Conservation (phyloP, 2,329 filamentous ascomycete species). For the Rachicladosporium sp. region DNA sequence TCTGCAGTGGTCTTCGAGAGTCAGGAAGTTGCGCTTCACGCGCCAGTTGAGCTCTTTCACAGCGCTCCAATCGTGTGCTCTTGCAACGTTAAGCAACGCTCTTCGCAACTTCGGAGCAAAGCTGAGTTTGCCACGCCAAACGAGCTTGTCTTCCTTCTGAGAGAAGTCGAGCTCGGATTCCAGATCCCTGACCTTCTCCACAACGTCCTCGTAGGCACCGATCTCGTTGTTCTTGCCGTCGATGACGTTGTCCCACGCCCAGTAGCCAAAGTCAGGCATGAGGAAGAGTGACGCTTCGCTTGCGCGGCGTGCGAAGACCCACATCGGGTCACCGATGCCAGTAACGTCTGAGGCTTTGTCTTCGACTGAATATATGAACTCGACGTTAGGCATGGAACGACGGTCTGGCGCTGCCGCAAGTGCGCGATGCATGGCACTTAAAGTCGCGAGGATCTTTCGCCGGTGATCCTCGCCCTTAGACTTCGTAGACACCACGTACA, state of each 20-base stretch:
- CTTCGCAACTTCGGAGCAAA: conserved; percentile 17
- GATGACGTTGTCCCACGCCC: conserved; percentile 42
- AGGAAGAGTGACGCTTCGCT: conserved; percentile 32
- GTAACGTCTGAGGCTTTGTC: conserved; percentile 7
- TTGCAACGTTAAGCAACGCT: conserved; percentile 18
- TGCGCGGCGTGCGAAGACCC: conserved; percentile 33
- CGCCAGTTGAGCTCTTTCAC: conserved; percentile 19
- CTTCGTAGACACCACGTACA: conserved; percentile 22
- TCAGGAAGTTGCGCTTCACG: conserved; percentile 11
- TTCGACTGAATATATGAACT: conserved; percentile 42
- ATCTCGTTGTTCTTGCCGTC: conserved; percentile 24
- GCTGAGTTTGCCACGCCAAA: conserved; percentile 20
- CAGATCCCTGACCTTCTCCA: conserved; percentile 15
- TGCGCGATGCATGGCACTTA: conserved; percentile 43
- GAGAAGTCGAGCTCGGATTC: conserved; percentile 1
- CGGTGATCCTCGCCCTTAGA: conserved; percentile 11
- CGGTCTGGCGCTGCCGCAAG: conserved; percentile 35
- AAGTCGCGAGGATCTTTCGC: conserved; percentile 30
- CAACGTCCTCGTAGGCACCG: conserved; percentile 19
- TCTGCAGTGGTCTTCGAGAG: conserved; percentile 15
- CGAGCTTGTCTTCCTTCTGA: conserved; percentile 10
- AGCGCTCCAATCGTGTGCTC: conserved; percentile 24
- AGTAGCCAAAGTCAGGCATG: conserved; percentile 46
- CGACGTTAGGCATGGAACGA: conserved; percentile 36
- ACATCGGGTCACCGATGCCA: conserved; percentile 30